Evolutionary conservation across 2,329 filamentous ascomycete species (phyloP).

Genomic region (Paracorniculantispora psalliotae): DNA sequence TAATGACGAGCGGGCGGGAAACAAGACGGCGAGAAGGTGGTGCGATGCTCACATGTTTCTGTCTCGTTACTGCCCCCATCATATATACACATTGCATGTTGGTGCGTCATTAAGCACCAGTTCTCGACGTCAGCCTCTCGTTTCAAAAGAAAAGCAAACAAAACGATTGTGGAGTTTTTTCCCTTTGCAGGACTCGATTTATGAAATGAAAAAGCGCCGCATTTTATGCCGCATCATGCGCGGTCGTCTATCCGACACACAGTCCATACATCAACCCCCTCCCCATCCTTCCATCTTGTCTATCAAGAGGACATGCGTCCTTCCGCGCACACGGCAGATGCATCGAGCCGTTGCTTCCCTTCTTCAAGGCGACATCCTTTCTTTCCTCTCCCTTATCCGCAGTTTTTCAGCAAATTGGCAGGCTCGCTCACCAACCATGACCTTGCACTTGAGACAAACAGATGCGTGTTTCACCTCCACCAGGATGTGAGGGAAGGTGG

Average conservation of each 20-base stretch:
- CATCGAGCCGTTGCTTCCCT: background rate
- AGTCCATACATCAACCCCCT: background rate
- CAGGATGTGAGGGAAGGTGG: background rate
- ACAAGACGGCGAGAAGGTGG: background rate
- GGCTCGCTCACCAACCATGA: background rate
- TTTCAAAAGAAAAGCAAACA: background rate
- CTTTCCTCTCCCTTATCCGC: background rate
- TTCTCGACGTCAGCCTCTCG: background rate
- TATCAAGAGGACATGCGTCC: too few relatives aligned
- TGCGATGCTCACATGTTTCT: background rate
- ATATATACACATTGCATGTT: background rate
- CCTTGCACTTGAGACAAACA: background rate
- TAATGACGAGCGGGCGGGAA: background rate
- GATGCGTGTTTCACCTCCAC: constrained; percentile 1
- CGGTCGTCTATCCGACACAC: background rate
- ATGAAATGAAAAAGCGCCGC: background rate
- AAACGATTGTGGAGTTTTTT: too few relatives aligned
- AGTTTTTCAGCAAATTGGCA: too few relatives aligned
- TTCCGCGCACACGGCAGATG: background rate
- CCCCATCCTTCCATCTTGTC: background rate
- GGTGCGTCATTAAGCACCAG: background rate
- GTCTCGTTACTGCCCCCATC: background rate
- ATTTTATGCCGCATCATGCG: background rate
- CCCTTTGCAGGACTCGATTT: too few relatives aligned
- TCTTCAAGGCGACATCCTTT: background rate